Evolutionary conservation across 2,329 filamentous ascomycete genomes (phyloP), one percentile per base, ranked within the genome.

Genomic region (Fusarium penzigii): DNA sequence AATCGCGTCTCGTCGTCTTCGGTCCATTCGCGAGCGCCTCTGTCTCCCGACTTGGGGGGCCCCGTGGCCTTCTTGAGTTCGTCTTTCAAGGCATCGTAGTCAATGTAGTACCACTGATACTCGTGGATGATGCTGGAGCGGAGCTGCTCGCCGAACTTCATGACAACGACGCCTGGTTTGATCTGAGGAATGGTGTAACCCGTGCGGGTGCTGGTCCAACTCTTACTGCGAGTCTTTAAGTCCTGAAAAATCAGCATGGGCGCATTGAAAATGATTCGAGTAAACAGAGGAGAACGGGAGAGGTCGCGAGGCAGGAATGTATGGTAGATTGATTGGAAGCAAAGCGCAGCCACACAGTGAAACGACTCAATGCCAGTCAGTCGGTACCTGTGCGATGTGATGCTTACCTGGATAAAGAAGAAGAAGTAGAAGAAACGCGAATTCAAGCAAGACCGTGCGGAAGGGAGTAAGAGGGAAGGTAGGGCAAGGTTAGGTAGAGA

Each of bases 61-160:
- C 85, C 83, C 61, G 81, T 88, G 53, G 86, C 83, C 53, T 83
- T 85, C 75, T 93, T 94, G 56, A 99, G 85, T 61, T 91, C 86
- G 62, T 83, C 80, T 77, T 99, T 99, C 45, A 99, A 83, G 60
- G 88, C 90, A 71, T 97, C 92, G 77, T 99, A 99, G 75, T 91
- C 89, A 75, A 99, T 97, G 77, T 99, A 99, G 79, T 96, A 91
- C 87, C 92, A 96, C 72, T 92, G 87, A 78, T 95, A 99, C 76
- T 97, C 92, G 79, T 90, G 92, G 75, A 97, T 96, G 69, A 96
- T 83, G 70, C 92, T 97, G 67, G 91, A 93, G 60, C 91, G 91
- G 68, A 99, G 86, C 81, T 99, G 92, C 75, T 97, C 90, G 72
- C 94, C 94, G 80, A 97, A 99, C 81, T 87, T 87, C 84, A 87